phyloP scores from a whole-genome alignment of 2,329 filamentous ascomycete species.

The Amphichorda felina region DNA sequence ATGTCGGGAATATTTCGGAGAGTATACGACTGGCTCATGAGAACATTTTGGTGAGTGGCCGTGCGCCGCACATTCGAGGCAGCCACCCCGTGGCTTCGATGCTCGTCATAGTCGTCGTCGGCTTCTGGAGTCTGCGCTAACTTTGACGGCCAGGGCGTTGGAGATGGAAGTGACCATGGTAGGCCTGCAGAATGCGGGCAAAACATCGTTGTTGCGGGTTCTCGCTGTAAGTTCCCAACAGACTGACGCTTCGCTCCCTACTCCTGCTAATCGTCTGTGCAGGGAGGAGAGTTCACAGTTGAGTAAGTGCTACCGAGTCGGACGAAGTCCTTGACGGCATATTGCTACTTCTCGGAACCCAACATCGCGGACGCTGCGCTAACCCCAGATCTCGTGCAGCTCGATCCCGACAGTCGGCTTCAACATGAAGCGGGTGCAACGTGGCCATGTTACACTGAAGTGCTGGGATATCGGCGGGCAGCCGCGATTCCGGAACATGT shows the following conservation, averaged over 20 bases:
- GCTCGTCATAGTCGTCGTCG: constrained; percentile 6
- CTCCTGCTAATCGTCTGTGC: constrained; percentile 7
- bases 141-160: constrained; percentile 51
- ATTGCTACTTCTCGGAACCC: not conserved
- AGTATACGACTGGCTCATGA: constrained; percentile 96
- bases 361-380: constrained; percentile 10
- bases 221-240: constrained; percentile 63
- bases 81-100: not conserved
- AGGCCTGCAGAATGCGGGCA: constrained; percentile 93
- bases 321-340: not conserved
- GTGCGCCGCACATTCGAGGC: not conserved
- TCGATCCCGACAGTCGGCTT: constrained; percentile 98
- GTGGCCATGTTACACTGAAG: constrained; percentile 95
- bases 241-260: not conserved
- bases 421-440: constrained; percentile 97
- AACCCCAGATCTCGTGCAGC: constrained; percentile 43
- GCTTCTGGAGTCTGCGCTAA: not conserved
- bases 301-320: constrained; percentile 64
- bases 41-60: constrained; percentile 80
- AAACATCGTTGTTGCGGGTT: constrained; percentile 88
- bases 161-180: constrained; percentile 99
- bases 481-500: constrained; percentile 95
- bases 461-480: constrained; percentile 99
- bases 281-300: constrained; percentile 98
- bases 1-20: constrained; percentile 91